Evolutionary conservation across 2,329 filamentous ascomycete species (phyloP), one percentile per base, ranked within the genome.

Genomic region (Penicillium sp.): DNA sequence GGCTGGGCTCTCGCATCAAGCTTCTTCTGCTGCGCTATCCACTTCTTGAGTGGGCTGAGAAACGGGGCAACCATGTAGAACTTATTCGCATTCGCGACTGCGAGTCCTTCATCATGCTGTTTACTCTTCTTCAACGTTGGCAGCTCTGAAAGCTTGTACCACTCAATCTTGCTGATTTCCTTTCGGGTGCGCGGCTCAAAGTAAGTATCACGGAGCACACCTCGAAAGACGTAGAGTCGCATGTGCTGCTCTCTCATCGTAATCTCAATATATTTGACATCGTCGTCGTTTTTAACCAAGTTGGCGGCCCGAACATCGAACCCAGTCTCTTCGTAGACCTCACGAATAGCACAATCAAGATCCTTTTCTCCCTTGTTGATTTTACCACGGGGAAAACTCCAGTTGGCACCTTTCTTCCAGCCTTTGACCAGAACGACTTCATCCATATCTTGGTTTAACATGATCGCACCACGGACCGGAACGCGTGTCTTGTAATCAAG

Each of bases 41-140:
- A 97, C 73, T 91, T 91, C 75, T 91, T 93, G 49, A 99, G 77
- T 6, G 87, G 89, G 1, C 86, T 86, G 54, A 97, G 80, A 71
- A 99, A 99, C 0, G 93, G 93, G 0, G 92, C 92, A 19, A 99
- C 94, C 91, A 97, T 97, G 77, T 97, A 99, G 73, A 97, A 97
- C 70, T 93, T 97, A 73, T 90, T 92, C 41, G 87, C 86, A 66
- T 89, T 90, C 3, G 81, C 76, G 15, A 78, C 78, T 13, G 85
- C 76, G 31, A 78, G 76, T 13, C 83, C 81, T 36, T 83, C 81
- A 50, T 88, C 82, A 45, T 85, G 82, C n/a, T 86, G 82, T 70
- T 89, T 92, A 65, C 82, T 86, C 73, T 89, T 90, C 55, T 87
- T 86, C 67, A 91, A 87, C 0, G 90, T 91, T 0, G 94, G 93